These are phyloP conservation scores for Rhododendron henanense DNA, from an alignment of 148 eudicot species.

Conservation along the genomic window DNA sequence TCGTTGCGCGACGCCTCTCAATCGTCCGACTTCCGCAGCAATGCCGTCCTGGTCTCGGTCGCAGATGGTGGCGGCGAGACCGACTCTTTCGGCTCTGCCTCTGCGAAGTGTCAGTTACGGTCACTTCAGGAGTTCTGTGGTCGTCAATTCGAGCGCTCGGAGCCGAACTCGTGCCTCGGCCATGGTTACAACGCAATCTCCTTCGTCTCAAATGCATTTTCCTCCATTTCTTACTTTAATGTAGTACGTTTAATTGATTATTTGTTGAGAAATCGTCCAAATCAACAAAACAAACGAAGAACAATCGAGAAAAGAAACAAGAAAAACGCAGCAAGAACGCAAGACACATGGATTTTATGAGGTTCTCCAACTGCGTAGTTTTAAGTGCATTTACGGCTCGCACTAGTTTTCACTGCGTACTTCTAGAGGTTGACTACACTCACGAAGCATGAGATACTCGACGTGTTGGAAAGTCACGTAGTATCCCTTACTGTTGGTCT, in stretches of 20 bases:
- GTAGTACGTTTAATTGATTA: background rate
- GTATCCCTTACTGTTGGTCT: too few relatives aligned
- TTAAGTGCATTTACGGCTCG: too few relatives aligned
- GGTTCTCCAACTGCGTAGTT: background rate
- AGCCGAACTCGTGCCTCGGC: constrained; percentile 14
- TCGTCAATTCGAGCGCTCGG: constrained; percentile 6
- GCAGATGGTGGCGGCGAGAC: background rate
- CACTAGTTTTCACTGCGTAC: too few relatives aligned
- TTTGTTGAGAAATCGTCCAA: background rate
- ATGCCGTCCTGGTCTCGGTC: background rate
- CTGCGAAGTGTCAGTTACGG: background rate
- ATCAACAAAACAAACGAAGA: too few relatives aligned
- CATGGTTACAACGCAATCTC: constrained; percentile 3
- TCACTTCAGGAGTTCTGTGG: background rate
- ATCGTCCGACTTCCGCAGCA: background rate
- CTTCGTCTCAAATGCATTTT: background rate
- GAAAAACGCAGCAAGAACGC: too few relatives aligned
- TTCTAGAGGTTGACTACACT: too few relatives aligned
- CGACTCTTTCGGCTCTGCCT: background rate
- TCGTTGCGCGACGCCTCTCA: background rate
- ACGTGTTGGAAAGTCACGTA: too few relatives aligned
- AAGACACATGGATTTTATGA: background rate
- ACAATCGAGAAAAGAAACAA: too few relatives aligned
- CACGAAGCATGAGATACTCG: too few relatives aligned
- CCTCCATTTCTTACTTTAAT: background rate